phyloP scores from a whole-genome alignment of 306 rosid species.

The Oemleria cerasiformis region DNA sequence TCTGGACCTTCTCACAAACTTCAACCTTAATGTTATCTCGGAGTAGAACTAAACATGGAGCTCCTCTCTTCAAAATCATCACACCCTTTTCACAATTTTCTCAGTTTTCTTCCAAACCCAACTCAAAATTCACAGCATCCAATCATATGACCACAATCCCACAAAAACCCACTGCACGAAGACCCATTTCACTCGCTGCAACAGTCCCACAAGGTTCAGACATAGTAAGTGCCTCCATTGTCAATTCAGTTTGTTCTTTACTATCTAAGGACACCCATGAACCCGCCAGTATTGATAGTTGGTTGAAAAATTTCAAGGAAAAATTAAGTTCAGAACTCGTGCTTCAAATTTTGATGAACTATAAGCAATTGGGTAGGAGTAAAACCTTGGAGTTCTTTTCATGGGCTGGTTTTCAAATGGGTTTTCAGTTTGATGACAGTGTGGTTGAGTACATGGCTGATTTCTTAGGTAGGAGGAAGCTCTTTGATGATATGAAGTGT shows the following conservation, averaged over 20 bases:
- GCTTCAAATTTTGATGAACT: slow-evolving; percentile 50
- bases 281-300: slow-evolving; percentile 24
- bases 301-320: slow-evolving; percentile 33
- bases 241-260: slow-evolving; percentile 36
- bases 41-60: slow-evolving; percentile 10
- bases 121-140: slow-evolving; percentile 21
- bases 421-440: slow-evolving; percentile 46
- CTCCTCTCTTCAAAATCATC: slow-evolving; percentile 22
- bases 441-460: slow-evolving; percentile 73
- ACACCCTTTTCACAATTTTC: slow-evolving; percentile 20
- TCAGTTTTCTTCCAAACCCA: slow-evolving; percentile 26
- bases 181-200: slow-evolving; percentile 23
- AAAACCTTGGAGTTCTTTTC: slow-evolving; percentile 60
- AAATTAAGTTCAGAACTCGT: slow-evolving; percentile 45
- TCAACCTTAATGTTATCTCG: slow-evolving; percentile 26
- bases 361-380: slow-evolving; percentile 56
- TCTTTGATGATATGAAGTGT: slow-evolving; percentile 71
- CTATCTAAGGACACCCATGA: slow-evolving; percentile 34
- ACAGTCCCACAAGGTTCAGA: slow-evolving; percentile 18
- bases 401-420: slow-evolving; percentile 64
- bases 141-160: slow-evolving; percentile 21
- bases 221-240: slow-evolving; percentile 19
- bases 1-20: not conserved
- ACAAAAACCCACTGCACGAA: slow-evolving; percentile 16
- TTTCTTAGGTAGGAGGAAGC: slow-evolving; percentile 71